These are phyloP conservation scores for Globisporangium takayamanum DNA, from an alignment of 352 stramenopile species.

Conservation along the genomic window DNA sequence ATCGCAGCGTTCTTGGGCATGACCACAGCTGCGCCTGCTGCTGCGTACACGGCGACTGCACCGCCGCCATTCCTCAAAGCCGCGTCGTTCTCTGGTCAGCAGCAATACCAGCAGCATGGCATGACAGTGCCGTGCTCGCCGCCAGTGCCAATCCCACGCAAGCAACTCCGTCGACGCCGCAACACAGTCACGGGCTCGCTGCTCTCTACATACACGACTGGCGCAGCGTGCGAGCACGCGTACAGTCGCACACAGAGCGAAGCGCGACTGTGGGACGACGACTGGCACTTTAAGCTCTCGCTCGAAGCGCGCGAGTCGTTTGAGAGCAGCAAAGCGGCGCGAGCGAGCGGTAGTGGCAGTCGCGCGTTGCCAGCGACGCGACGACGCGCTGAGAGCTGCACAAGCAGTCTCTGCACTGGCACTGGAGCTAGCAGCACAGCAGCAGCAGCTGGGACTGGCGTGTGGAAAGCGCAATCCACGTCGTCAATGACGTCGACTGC, in stretches of 20 bases:
- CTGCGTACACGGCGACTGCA: neutral
- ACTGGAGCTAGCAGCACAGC: neutral
- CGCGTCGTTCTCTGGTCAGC: slow-evolving; percentile 12
- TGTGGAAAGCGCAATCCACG: slow-evolving; percentile 20
- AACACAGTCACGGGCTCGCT: slow-evolving; percentile 15
- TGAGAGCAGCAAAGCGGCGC: slow-evolving; percentile 18
- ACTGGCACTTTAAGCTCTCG: slow-evolving; percentile 72
- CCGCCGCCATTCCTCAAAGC: slow-evolving; percentile 6
- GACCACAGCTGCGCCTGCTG: neutral
- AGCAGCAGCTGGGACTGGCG: neutral
- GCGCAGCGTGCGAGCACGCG: slow-evolving; percentile 4
- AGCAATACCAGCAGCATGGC: neutral
- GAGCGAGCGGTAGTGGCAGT: neutral
- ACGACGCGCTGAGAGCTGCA: neutral
- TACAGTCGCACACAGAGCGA: slow-evolving; percentile 45
- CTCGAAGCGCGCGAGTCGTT: slow-evolving; percentile 62
- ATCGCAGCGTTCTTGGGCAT: slow-evolving; percentile 12
- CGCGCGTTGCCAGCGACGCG: neutral
- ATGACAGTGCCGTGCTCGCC: slow-evolving; percentile 14
- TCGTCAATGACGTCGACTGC: slow-evolving; percentile 28
- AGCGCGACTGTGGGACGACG: slow-evolving; percentile 48
- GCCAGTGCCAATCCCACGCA: slow-evolving; percentile 16
- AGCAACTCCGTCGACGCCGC: slow-evolving; percentile 10
- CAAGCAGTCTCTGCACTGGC: no score
- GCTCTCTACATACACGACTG: neutral